Evolutionary conservation across 2,329 filamentous ascomycete species (phyloP).

Genomic region (Microsporum ferrugineum): DNA sequence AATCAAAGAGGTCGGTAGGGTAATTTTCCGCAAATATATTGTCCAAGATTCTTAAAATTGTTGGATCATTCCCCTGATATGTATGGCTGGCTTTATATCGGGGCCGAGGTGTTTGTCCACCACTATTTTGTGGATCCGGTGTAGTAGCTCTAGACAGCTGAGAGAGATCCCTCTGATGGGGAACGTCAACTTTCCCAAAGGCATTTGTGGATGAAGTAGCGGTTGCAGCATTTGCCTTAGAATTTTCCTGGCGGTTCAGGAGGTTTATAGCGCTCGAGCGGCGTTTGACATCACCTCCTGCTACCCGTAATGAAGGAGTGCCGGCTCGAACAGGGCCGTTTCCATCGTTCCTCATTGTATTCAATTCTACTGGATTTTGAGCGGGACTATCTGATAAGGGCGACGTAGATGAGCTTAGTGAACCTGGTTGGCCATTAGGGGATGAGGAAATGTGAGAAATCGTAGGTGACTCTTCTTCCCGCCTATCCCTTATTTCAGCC

Average conservation of each 20-base stretch:
- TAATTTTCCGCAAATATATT: constrained; percentile 65
- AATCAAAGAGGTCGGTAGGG: constrained; percentile 48
- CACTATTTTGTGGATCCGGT: constrained; percentile 29
- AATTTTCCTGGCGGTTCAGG: constrained; percentile 45
- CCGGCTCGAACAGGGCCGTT: constrained; percentile 15
- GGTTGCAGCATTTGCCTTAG: constrained; percentile 54
- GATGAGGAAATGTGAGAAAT: constrained; percentile 29
- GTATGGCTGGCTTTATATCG: constrained; percentile 60
- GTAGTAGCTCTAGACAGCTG: constrained; percentile 16
- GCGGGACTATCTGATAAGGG: constrained; percentile 19
- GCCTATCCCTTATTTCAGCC: background rate
- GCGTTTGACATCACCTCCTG: constrained; percentile 22
- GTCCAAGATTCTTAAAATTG: constrained; percentile 57
- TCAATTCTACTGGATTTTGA: constrained; percentile 22
- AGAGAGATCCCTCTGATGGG: constrained; percentile 30
- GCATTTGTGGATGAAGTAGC: constrained; percentile 53
- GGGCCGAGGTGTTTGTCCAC: constrained; percentile 19
- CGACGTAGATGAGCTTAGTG: constrained; percentile 25
- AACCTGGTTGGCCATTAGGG: constrained; percentile 22
- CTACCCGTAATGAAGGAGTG: constrained; percentile 17
- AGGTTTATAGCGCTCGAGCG: constrained; percentile 50
- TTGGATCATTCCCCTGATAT: constrained; percentile 66
- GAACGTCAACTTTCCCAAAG: constrained; percentile 52
- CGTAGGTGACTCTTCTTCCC: background rate
- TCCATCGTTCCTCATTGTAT: constrained; percentile 16